phyloP scores from a whole-genome alignment of 2,329 filamentous ascomycete species.

The Clonostachys chloroleuca region DNA sequence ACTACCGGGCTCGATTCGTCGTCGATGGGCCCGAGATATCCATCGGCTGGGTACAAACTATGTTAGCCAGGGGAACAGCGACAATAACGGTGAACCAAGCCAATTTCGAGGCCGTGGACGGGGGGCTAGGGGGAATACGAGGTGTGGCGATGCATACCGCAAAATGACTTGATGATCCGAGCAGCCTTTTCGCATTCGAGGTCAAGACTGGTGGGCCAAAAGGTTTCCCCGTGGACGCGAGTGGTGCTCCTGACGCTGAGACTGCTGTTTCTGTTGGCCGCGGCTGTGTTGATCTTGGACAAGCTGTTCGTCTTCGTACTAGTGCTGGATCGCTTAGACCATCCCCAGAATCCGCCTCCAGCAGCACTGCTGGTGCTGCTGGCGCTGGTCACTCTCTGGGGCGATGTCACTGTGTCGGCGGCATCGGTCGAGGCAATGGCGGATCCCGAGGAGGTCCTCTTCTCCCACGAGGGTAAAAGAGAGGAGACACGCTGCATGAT shows the following conservation, averaged over 20 bases:
- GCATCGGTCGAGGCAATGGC: conserved; percentile 14
- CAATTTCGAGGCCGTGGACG: background rate
- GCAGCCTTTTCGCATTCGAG: conserved; percentile 90
- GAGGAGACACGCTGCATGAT: conserved; percentile 38
- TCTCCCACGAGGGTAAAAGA: conserved; percentile 39
- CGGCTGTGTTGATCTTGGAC: conserved; percentile 24
- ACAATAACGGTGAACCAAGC: background rate
- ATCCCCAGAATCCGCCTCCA: conserved; percentile 6
- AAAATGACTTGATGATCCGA: conserved; percentile 85
- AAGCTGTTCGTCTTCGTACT: conserved; percentile 11
- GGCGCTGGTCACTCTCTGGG: conserved; percentile 17
- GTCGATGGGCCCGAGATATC: conserved; percentile 44
- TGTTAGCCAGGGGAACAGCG: conserved; percentile 7
- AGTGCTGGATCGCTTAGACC: conserved; percentile 7
- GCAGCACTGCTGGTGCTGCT: conserved; percentile 13
- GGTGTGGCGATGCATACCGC: conserved; percentile 47
- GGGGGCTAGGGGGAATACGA: background rate
- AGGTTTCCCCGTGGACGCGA: conserved; percentile 54
- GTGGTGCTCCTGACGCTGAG: conserved; percentile 4
- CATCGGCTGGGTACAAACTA: conserved; percentile 37
- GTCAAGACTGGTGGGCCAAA: conserved; percentile 82
- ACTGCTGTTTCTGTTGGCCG: conserved; percentile 11
- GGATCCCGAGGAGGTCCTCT: conserved; percentile 22
- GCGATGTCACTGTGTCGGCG: conserved; percentile 19
- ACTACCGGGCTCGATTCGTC: conserved; percentile 18